Base-by-base conservation (phyloP, 768 basidiomycete species). In the Strobilomyces dryophilus region DNA sequence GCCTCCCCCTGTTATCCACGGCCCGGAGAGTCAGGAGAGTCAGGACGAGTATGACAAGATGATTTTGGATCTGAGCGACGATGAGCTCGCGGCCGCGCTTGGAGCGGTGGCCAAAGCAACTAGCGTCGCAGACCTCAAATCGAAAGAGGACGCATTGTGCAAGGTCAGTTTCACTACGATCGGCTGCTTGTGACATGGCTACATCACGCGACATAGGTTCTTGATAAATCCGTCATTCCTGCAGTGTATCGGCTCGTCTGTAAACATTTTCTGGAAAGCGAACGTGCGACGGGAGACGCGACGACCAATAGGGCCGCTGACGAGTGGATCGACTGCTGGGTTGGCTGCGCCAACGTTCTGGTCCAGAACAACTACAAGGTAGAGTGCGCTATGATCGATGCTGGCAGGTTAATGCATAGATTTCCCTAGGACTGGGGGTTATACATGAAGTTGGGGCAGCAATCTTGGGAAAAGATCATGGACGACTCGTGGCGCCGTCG, bases 31-130 rank as follows among this genome's bases (percentile, higher is more conserved):
- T 41, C 80, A 82, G 61, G 90, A 92, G 55, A 91, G 86, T 57
- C 89, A 94, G 62, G 89, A 92, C 51, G 83, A 86, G 48, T 92
- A 83, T 57, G 81, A 78, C 15, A 71, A 73, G 41, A 62, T 85
- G 37, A 79, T 82, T 54, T 69, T 85, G 44, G 81, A 86, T 50
- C 73, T 83, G 21, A 71, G 79, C 48, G 87, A 90, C 59, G 84
- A 83, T 20, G 76, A 74, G 15, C 64, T 88, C 1, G 61, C 79
- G 17, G 83, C 80, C 27, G 74, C 83, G 8, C 73, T 88, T 8
- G 79, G 75, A 17, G 73, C 69, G 10, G 70, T 65, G 14, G 66
- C 53, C 2, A 60, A 61, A 5, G 51, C 59, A 8, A 36, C 64
- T n/a, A 52, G 48, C 5, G 53, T 63, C 3, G 56, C 61, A n/a